phyloP scores from a whole-genome alignment of 2,329 filamentous ascomycete genomes.

The Ceratocystis albifundus region DNA sequence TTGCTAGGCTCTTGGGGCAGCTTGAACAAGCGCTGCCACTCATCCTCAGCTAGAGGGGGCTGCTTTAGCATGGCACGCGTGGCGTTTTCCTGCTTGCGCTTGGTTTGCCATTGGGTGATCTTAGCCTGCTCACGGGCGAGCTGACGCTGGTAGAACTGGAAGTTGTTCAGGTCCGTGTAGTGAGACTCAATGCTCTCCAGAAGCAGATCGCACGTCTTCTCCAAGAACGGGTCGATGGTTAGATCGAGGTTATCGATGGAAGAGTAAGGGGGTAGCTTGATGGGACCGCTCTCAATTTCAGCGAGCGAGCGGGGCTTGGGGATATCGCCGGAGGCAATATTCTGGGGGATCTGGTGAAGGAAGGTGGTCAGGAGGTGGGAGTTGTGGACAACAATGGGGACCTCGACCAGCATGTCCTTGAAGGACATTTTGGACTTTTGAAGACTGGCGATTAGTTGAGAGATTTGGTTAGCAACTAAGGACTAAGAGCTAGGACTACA shows the following conservation, averaged over 20 bases:
- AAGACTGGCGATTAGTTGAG: conserved; percentile 44
- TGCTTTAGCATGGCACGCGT: conserved; percentile 79
- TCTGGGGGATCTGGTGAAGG: conserved; percentile 76
- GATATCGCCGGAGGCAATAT: conserved; percentile 45
- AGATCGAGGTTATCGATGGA: conserved; percentile 85
- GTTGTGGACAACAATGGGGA: conserved; percentile 86
- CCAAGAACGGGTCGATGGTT: conserved; percentile 90
- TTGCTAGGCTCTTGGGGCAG: conserved; percentile 87
- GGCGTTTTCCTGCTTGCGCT: conserved; percentile 93
- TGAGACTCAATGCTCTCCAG: conserved; percentile 95
- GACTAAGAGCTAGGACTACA: background rate
- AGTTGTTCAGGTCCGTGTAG: conserved; percentile 98
- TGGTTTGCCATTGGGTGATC: conserved; percentile 91
- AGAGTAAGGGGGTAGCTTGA: conserved; percentile 59
- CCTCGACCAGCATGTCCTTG: conserved; percentile 84
- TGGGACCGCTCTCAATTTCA: conserved; percentile 57
- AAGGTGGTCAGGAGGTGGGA: conserved; percentile 92
- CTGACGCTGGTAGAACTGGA: conserved; percentile 90
- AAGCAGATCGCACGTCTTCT: conserved; percentile 94
- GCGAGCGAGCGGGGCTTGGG: conserved; percentile 67
- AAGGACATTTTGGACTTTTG: conserved; percentile 90
- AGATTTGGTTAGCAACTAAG: conserved; percentile 14
- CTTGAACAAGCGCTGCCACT: conserved; percentile 98
- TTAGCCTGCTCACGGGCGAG: conserved; percentile 89
- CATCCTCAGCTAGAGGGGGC: conserved; percentile 78